A percentile compares a stretch with the other conserved stretches of the same genome.
phyloP scores from a whole-genome alignment of 2,329 filamentous ascomycete genomes.

The Pseudovirgaria hyperparasitica region DNA sequence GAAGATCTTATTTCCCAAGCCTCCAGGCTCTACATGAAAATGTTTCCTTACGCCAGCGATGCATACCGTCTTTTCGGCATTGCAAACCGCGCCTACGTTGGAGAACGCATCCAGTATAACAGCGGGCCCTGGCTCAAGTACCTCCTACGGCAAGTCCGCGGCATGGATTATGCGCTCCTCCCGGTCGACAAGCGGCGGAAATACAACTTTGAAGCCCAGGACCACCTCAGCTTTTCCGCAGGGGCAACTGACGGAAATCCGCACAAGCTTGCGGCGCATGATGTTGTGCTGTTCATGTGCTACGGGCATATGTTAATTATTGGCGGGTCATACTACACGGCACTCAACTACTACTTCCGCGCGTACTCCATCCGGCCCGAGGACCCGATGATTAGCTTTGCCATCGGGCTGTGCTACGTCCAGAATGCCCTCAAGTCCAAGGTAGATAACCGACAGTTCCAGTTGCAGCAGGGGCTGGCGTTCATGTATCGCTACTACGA shows the following conservation, averaged over 20 bases:
- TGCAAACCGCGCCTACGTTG: conserved; percentile 63
- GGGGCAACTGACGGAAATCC: conserved; percentile 35
- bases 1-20: conserved; percentile 61
- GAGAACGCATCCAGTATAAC: conserved; percentile 62
- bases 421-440: conserved; percentile 84
- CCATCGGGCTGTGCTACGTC: conserved; percentile 63
- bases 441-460: conserved; percentile 77
- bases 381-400: conserved; percentile 69
- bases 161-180: conserved; percentile 61
- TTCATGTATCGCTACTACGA: conserved; percentile 68
- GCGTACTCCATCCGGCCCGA: conserved; percentile 54
- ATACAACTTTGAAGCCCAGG: conserved; percentile 27
- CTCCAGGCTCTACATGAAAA: conserved; percentile 73
- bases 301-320: conserved; percentile 85
- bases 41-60: conserved; percentile 67
- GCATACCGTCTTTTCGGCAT: conserved; percentile 72
- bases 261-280: too few species aligned
- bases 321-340: conserved; percentile 69
- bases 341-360: conserved; percentile 74
- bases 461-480: conserved; percentile 70
- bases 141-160: conserved; percentile 80
- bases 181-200: conserved; percentile 35
- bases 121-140: conserved; percentile 80
- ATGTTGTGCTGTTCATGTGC: conserved; percentile 70
- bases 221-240: conserved; percentile 27